A percentile compares a stretch with the other conserved stretches of the same genome.
Conservation (phyloP, 2,329 filamentous ascomycete species). For the Colletotrichum camelliae region DNA sequence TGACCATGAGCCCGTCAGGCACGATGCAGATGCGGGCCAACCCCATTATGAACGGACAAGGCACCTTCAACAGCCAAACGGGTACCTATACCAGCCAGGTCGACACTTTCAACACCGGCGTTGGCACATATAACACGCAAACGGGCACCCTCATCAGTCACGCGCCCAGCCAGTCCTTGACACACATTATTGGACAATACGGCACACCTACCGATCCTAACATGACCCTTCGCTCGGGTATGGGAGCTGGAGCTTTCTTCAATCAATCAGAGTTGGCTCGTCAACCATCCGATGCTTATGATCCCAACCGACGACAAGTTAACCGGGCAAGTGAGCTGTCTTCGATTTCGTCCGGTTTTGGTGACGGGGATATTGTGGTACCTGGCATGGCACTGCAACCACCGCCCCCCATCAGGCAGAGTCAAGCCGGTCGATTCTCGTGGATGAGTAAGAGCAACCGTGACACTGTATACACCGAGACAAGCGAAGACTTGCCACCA, state of each 20-base stretch:
- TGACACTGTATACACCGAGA: constrained; percentile 58
- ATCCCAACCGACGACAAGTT: constrained; percentile 36
- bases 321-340: constrained; percentile 58
- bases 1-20: constrained; percentile 13
- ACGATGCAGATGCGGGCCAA: constrained; percentile 9
- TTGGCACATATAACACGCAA: constrained; percentile 3
- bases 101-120: background rate
- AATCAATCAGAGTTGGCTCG: constrained; percentile 43
- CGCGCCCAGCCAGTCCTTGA: constrained; percentile 14
- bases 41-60: background rate
- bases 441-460: constrained; percentile 43
- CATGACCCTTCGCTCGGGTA: constrained; percentile 37
- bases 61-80: constrained; percentile 2
- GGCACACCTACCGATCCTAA: constrained; percentile 24
- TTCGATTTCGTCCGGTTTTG: constrained; percentile 69
- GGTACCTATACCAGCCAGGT: background rate
- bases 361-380: constrained; percentile 64
- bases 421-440: constrained; percentile 34
- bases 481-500: constrained; percentile 58
- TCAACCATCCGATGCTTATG: constrained; percentile 40
- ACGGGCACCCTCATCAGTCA: constrained; percentile 25
- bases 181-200: constrained; percentile 10
- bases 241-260: constrained; percentile 41
- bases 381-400: constrained; percentile 28
- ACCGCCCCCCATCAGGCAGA: constrained; percentile 17